Evolutionary conservation across 2,329 filamentous ascomycete species (phyloP).

Genomic region (Fusarium piperis): DNA sequence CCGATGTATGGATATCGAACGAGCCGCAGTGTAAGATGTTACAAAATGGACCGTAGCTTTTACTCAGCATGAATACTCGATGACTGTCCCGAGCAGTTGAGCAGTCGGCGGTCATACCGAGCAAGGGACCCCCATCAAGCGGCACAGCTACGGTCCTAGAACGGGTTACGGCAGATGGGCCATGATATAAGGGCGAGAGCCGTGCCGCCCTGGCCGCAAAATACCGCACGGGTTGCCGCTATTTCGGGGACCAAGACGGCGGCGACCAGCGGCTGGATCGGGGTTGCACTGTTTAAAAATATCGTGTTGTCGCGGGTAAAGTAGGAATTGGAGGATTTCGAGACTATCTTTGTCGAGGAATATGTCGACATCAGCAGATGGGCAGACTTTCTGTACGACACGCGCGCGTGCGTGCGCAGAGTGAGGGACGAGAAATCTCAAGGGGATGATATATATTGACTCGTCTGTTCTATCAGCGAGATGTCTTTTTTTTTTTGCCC

Average conservation of each 20-base stretch:
- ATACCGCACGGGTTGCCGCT: slow-evolving; percentile 24
- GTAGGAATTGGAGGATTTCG: slow-evolving; percentile 7
- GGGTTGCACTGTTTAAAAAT: slow-evolving; percentile 9
- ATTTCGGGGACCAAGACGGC: not conserved
- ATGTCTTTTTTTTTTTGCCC: not conserved
- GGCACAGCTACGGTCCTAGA: not conserved
- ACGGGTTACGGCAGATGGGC: not conserved
- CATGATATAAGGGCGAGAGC: not conserved
- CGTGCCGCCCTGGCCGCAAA: slow-evolving; percentile 17
- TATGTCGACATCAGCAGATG: not conserved
- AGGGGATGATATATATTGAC: not conserved
- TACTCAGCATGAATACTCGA: not conserved
- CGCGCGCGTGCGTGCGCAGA: not conserved
- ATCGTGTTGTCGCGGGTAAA: slow-evolving; percentile 1
- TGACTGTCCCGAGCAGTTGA: not conserved
- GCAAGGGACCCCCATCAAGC: not conserved
- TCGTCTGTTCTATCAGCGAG: not conserved
- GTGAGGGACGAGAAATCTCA: not conserved
- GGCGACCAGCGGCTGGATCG: slow-evolving; percentile 22
- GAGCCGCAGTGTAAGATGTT: not conserved
- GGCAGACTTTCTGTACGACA: slow-evolving; percentile 1
- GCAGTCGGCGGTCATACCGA: slow-evolving; percentile 17
- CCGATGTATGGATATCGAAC: not conserved
- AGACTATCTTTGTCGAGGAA: not conserved
- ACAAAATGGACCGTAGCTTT: not conserved